Percentiles rank a stretch among this genome's conserved stretches.
These are phyloP conservation scores for Botryotinia narcissicola DNA, from an alignment of 2,329 filamentous ascomycete species.

Conservation along the genomic window DNA sequence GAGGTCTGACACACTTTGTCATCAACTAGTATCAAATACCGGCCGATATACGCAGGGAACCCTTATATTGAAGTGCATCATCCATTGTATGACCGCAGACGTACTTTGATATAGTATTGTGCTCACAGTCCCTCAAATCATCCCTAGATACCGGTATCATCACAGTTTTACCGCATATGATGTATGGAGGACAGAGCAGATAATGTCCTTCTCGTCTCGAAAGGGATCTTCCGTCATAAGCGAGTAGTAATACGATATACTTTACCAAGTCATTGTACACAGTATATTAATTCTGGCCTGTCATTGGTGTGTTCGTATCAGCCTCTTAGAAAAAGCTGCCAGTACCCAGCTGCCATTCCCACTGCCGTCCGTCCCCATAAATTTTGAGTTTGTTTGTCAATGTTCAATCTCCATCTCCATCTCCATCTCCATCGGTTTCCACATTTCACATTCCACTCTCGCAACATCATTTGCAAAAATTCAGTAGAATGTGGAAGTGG, in stretches of 20 bases:
- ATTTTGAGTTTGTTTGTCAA: neutral
- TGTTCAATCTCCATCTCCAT: neutral
- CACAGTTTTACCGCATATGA: no score
- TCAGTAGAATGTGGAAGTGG: neutral
- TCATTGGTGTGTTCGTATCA: neutral
- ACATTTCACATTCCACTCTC: neutral
- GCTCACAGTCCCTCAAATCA: neutral
- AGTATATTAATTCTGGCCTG: neutral
- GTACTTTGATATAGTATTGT: neutral
- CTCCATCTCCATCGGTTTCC: neutral
- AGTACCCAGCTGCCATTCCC: neutral
- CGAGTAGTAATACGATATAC: neutral
- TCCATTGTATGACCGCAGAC: neutral
- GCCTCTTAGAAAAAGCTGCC: neutral
- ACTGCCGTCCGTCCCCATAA: constrained; percentile 6
- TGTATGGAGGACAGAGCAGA: neutral
- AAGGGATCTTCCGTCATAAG: neutral
- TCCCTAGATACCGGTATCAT: neutral
- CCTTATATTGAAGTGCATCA: neutral
- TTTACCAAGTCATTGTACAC: neutral
- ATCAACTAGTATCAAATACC: neutral
- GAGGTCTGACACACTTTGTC: constrained; percentile 1
- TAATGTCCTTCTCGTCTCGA: neutral
- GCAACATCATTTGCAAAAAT: neutral
- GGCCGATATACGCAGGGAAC: neutral